Evolutionary conservation across 441 rosid genomes (phyloP).

Genomic region (Mallotus japonicus): DNA sequence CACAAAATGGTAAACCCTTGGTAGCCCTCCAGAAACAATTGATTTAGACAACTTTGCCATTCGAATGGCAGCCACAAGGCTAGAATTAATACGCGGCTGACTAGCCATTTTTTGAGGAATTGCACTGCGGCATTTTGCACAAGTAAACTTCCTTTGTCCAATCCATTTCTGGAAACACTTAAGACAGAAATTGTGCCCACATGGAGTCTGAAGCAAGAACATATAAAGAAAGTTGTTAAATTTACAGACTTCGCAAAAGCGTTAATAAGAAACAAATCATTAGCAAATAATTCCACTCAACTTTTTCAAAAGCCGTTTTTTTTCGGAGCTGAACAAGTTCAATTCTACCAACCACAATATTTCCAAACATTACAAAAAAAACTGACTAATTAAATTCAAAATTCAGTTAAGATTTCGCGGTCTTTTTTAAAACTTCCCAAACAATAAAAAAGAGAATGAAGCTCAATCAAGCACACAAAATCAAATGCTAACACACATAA

Average conservation of each 20-base stretch:
- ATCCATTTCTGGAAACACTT: slow-evolving; percentile 79
- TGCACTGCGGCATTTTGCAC: slow-evolving; percentile 55
- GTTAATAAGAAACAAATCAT: too few species aligned
- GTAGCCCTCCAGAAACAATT: slow-evolving; percentile 20
- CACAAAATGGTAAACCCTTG: slow-evolving; percentile 42
- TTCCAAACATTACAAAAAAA: too few species aligned
- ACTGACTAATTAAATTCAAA: too few species aligned
- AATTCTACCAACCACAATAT: too few species aligned
- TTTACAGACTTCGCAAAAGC: not conserved
- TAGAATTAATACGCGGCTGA: slow-evolving; percentile 68
- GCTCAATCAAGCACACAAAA: too few species aligned
- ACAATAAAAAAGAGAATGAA: too few species aligned
- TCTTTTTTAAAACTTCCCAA: too few species aligned
- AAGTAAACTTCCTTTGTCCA: slow-evolving; percentile 52
- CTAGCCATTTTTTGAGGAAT: slow-evolving; percentile 53
- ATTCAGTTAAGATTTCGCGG: too few species aligned
- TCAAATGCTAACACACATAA: too few species aligned
- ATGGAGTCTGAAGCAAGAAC: slow-evolving; percentile 59
- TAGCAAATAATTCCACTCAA: too few species aligned
- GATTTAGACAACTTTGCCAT: slow-evolving; percentile 53
- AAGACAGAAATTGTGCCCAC: slow-evolving; percentile 84
- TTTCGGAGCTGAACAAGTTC: too few species aligned
- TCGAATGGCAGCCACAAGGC: slow-evolving; percentile 65
- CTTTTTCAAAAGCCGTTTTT: too few species aligned
- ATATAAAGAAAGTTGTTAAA: not conserved